Conservation (phyloP, 495 filamentous ascomycete species). For the Xylaria acuta region DNA sequence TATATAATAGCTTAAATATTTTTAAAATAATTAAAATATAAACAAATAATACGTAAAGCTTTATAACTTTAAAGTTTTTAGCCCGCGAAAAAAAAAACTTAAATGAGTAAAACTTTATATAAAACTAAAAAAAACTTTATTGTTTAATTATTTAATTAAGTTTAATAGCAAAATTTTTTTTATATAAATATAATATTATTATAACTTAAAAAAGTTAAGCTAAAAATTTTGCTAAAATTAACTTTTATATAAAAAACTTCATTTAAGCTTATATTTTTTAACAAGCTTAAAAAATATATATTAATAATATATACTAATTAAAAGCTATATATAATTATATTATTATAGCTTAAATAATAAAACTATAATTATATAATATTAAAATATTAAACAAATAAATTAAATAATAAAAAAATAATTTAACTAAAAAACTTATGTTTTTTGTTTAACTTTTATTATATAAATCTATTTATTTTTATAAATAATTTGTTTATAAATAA, state of each 20-base stretch:
- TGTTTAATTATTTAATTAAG: not conserved
- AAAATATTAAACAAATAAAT: no score
- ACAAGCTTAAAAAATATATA: no score
- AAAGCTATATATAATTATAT: no score
- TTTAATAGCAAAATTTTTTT: conserved; percentile 1
- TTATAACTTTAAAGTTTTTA: not conserved
- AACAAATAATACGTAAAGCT: not conserved
- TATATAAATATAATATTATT: not conserved
- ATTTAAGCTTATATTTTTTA: no score
- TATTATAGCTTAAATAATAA: no score
- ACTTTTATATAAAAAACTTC: no score
- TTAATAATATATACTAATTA: no score
- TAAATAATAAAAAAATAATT: not conserved
- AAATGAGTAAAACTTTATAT: not conserved
- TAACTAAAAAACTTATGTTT: not conserved
- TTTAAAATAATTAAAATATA: not conserved
- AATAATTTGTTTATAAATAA: no score
- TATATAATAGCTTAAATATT: no score
- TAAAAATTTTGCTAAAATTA: no score
- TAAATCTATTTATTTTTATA: not conserved
- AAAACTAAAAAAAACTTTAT: not conserved
- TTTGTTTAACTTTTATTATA: not conserved
- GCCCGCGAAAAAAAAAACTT: not conserved
- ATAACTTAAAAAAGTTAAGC: not conserved
- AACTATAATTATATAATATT: no score